These are phyloP conservation scores for Pseudopithomyces chartarum DNA, from an alignment of 2,329 filamentous ascomycete genomes.

Conservation along the genomic window DNA sequence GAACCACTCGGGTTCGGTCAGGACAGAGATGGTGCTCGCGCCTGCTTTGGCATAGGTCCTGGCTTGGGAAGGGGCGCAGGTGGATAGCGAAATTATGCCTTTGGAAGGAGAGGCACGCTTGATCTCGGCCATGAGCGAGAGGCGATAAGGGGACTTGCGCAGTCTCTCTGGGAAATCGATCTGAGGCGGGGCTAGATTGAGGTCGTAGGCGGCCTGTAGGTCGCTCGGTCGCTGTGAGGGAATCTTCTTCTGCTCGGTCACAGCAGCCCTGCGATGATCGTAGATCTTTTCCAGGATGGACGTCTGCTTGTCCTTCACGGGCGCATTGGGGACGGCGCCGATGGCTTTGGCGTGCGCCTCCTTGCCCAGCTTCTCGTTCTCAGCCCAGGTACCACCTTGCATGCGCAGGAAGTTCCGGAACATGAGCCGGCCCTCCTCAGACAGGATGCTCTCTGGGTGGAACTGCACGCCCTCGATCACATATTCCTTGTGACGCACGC, in stretches of 20 bases:
- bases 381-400: constrained; percentile 89
- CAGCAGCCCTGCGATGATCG: constrained; percentile 73
- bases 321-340: constrained; percentile 34
- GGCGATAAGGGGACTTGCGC: constrained; percentile 79
- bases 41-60: constrained; percentile 90
- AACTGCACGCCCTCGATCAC: constrained; percentile 97
- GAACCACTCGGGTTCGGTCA: constrained; percentile 99
- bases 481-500: constrained; percentile 89
- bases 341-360: constrained; percentile 37
- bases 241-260: constrained; percentile 80
- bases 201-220: constrained; percentile 82
- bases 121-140: constrained; percentile 96
- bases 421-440: constrained; percentile 85
- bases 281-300: constrained; percentile 95
- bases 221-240: constrained; percentile 84
- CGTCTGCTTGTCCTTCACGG: constrained; percentile 64
- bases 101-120: constrained; percentile 97
- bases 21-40: constrained; percentile 96
- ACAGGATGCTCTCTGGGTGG: constrained; percentile 95
- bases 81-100: constrained; percentile 85
- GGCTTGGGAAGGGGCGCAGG: constrained; percentile 88
- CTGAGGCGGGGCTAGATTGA: constrained; percentile 82
- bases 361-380: constrained; percentile 66
- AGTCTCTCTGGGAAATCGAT: constrained; percentile 80
- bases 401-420: constrained; percentile 89